A percentile compares a stretch with the other conserved stretches of the same genome.
phyloP scores from a whole-genome alignment of 2,329 filamentous ascomycete genomes.

The Penicillium palitans region DNA sequence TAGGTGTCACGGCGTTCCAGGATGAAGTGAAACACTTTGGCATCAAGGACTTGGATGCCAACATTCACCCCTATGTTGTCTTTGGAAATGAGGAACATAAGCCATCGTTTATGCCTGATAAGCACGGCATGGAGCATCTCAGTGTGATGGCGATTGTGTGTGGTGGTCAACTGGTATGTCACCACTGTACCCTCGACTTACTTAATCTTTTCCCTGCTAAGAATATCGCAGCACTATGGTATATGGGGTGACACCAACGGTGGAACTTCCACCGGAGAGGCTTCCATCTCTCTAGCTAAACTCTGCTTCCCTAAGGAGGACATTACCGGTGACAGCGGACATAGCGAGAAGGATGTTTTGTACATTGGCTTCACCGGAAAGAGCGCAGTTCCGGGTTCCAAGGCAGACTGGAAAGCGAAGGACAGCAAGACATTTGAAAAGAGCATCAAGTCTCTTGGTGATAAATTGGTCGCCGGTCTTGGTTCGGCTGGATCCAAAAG shows the following conservation, averaged over 20 bases:
- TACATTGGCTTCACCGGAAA: conserved; percentile 62
- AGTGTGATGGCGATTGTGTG: conserved; percentile 60
- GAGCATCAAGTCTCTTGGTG: conserved; percentile 55
- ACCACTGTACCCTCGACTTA: conserved; percentile 27
- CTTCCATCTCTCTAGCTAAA: conserved; percentile 58
- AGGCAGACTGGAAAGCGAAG: conserved; percentile 57
- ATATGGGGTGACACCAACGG: conserved; percentile 65
- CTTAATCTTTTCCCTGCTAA: conserved; percentile 25
- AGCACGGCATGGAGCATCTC: conserved; percentile 51
- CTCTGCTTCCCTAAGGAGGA: conserved; percentile 55
- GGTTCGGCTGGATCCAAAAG: background rate
- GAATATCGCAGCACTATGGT: conserved; percentile 47
- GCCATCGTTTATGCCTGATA: conserved; percentile 42
- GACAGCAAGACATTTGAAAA: conserved; percentile 36
- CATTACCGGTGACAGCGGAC: conserved; percentile 58
- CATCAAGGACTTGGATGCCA: conserved; percentile 52
- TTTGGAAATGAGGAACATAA: conserved; percentile 49
- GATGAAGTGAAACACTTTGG: conserved; percentile 38
- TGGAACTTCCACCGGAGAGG: conserved; percentile 57
- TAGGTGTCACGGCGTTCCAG: conserved; percentile 51
- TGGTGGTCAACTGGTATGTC: conserved; percentile 47
- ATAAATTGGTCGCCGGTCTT: conserved; percentile 49
- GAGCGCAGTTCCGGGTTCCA: conserved; percentile 58
- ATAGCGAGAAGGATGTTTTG: conserved; percentile 59
- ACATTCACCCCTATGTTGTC: conserved; percentile 55